Base-by-base conservation (phyloP, 371 early-diverging fungal species). In the Synchytrium microbalum region DNA sequence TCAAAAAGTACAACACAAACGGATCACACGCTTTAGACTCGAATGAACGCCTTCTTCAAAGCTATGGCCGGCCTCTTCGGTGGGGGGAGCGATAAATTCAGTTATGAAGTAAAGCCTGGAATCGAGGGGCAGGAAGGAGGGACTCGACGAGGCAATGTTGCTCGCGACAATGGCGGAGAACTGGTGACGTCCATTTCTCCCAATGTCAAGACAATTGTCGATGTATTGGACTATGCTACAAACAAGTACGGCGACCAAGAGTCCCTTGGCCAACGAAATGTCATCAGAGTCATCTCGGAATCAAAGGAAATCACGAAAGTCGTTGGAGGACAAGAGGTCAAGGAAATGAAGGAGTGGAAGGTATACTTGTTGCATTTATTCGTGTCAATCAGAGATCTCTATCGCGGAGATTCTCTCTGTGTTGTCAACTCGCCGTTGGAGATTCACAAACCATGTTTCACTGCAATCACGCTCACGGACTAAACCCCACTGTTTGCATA, bases 311-410 rank as follows among this genome's bases (percentile, higher is more conserved):
- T 92, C 54, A 80, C 75, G 32, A 88, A 88, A 70, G 73, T 78
- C 23, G 80, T 88, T 53, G 89, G 84, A 51, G 79, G 75, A 24
- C 64, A 66, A 28, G 83, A 85, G 63, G 78, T 68, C 26, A 84
- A 73, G 64, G 88, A 89, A 67, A 85, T 64, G 61, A 92, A 92
- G 71, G 84, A 69, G n/a, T 93, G 92, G 92, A 87, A 85, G 58
- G 90, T 78, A 71, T 74, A 19, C n/a, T 29, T 10, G 57, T 56
- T 56, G 57, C n/a, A 16, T n/a, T 23, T 63, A 57, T 3, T 84
- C 46, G 46, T 38, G 46, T 38, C 46, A 38, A 19, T 38, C 46
- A 5, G 5, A 10, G 46, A 5, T 38, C 19, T 38, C 46, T 10
- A 38, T 38, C 19, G 46, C 10, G n/a, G n/a, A n/a, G n/a, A n/a